phyloP scores from a whole-genome alignment of 164 flowering plant species.

The Chimonanthus salicifolius region DNA sequence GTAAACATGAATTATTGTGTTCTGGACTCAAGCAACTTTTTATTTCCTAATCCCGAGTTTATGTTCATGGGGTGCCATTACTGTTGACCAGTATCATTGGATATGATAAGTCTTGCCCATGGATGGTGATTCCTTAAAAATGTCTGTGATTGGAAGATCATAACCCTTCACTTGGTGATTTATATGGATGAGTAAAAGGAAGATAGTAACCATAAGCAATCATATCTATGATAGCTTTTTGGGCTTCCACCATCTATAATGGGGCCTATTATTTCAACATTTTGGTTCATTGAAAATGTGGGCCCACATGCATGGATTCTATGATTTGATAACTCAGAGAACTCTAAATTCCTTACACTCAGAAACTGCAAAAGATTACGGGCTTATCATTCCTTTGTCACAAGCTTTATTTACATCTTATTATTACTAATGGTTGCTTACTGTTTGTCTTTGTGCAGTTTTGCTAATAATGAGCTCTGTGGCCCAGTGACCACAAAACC shows the following conservation, averaged over 20 bases:
- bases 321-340: background rate
- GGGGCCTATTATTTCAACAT: background rate
- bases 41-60: background rate
- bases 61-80: background rate
- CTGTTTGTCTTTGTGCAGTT: constrained; percentile 41
- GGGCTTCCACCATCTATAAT: background rate
- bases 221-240: background rate
- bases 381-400: constrained; percentile 10
- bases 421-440: background rate
- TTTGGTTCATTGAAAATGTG: background rate
- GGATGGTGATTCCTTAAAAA: background rate
- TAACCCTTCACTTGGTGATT: background rate
- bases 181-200: background rate
- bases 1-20: background rate
- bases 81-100: background rate
- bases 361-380: background rate
- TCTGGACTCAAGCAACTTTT: background rate
- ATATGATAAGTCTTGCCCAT: background rate
- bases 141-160: background rate
- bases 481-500: constrained; percentile 42
- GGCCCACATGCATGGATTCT: background rate
- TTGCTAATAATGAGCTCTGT: constrained; percentile 63
- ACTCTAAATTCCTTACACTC: background rate
- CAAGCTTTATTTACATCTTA: constrained; percentile 17
- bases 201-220: background rate